These are phyloP conservation scores for Fonsecaea monophora DNA, from an alignment of 2,329 filamentous ascomycete species.

Conservation along the genomic window DNA sequence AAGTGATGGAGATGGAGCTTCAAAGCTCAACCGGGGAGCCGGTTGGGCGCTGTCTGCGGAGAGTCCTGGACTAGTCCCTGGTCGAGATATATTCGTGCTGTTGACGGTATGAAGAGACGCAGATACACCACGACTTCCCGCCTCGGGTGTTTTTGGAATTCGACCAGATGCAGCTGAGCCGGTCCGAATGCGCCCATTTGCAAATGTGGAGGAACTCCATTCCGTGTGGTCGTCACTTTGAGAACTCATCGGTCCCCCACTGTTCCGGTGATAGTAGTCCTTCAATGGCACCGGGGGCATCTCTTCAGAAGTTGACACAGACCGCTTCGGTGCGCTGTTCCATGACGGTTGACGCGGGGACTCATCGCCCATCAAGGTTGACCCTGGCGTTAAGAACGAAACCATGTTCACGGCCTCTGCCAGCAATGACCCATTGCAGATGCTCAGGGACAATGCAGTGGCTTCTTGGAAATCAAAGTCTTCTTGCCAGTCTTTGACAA, in stretches of 20 bases:
- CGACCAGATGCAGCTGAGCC: constrained; percentile 61
- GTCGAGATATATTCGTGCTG: constrained; percentile 32
- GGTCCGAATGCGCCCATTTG: constrained; percentile 59
- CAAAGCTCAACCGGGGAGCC: constrained; percentile 53
- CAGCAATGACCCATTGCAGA: constrained; percentile 75
- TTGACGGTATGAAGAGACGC: constrained; percentile 31
- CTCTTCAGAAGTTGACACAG: constrained; percentile 51
- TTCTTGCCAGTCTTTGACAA: constrained; percentile 76
- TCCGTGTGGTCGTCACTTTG: constrained; percentile 52
- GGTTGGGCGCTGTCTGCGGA: constrained; percentile 40
- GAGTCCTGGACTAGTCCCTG: constrained; percentile 35
- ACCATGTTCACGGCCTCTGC: constrained; percentile 65
- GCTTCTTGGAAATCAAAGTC: constrained; percentile 81
- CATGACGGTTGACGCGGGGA: constrained; percentile 58
- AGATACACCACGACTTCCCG: constrained; percentile 21
- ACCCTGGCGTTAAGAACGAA: constrained; percentile 64
- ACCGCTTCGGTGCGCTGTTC: constrained; percentile 54
- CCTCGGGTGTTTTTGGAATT: constrained; percentile 31
- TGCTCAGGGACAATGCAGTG: constrained; percentile 72
- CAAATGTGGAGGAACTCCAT: constrained; percentile 56
- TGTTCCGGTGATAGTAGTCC: constrained; percentile 32
- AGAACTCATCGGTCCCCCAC: constrained; percentile 52
- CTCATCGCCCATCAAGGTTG: constrained; percentile 49
- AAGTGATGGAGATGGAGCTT: constrained; percentile 51
- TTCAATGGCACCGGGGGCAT: constrained; percentile 58